These are phyloP conservation scores for Eleusine coracana DNA, from an alignment of 176 grass and related monocot genomes.

Conservation along the genomic window DNA sequence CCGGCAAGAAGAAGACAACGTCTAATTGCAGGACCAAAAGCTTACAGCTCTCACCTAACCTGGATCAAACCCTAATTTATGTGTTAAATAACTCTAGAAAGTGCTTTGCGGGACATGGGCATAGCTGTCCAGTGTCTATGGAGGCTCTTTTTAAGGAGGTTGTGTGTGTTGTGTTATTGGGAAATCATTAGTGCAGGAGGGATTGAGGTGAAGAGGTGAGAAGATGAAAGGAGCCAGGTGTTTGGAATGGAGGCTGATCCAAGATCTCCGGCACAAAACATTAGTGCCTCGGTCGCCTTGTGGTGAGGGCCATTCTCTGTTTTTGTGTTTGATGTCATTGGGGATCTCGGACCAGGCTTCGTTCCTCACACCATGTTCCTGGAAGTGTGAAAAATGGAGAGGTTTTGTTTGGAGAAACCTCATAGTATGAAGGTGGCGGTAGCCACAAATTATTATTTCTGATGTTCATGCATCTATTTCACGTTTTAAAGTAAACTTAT, in stretches of 20 bases:
- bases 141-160: constrained; percentile 33
- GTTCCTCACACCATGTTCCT: constrained; percentile 42
- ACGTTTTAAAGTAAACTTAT: neutral
- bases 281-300: neutral
- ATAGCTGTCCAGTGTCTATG: neutral
- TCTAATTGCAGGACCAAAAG: constrained; percentile 28
- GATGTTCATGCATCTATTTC: neutral
- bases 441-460: neutral
- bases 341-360: constrained; percentile 58
- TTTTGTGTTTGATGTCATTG: neutral
- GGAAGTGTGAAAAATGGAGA: accelerated
- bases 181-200: constrained; percentile 35
- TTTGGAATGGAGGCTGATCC: constrained; percentile 60
- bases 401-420: neutral
- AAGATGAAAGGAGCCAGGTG: constrained; percentile 30
- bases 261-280: constrained; percentile 34
- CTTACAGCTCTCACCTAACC: constrained; percentile 37
- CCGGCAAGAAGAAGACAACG: constrained; percentile 36
- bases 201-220: neutral
- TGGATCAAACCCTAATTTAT: constrained; percentile 39
- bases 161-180: constrained; percentile 23
- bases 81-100: constrained; percentile 9
- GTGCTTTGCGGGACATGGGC: constrained; percentile 42
- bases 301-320: neutral
- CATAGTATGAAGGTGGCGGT: neutral